These are phyloP conservation scores for Plasmopara viticola DNA, from an alignment of 352 stramenopile genomes.

Conservation along the genomic window DNA sequence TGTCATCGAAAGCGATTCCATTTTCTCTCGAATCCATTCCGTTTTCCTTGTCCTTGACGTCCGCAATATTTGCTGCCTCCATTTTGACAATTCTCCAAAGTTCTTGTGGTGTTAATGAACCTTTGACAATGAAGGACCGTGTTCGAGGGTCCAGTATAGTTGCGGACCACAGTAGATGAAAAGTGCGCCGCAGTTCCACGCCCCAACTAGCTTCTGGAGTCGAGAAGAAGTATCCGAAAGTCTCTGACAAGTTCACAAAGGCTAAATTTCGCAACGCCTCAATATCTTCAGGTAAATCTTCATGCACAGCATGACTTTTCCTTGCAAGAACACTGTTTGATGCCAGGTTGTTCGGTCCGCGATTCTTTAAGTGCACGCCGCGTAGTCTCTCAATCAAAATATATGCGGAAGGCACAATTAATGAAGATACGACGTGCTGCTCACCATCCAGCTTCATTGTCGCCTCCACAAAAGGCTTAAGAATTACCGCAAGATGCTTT, in stretches of 20 bases:
- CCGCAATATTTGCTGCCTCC: conserved; percentile 46
- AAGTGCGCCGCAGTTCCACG: conserved; percentile 38
- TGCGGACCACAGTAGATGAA: conserved; percentile 61
- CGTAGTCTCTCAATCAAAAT: conserved; percentile 64
- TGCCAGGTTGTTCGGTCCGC: not conserved
- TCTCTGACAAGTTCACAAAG: conserved; percentile 40
- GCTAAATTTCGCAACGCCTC: conserved; percentile 50
- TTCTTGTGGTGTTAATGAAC: conserved; percentile 40
- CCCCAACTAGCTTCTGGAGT: conserved; percentile 37
- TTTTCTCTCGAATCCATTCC: conserved; percentile 10
- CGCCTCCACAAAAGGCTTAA: conserved; percentile 65
- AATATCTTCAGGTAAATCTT: conserved; percentile 56
- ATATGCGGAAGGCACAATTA: conserved; percentile 65
- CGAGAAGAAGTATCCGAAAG: conserved; percentile 58
- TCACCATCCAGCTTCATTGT: conserved; percentile 53
- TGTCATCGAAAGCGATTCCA: conserved; percentile 33
- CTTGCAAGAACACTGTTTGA: conserved; percentile 12
- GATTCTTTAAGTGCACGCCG: conserved; percentile 11
- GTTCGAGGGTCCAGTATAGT: conserved; percentile 70
- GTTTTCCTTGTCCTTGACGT: conserved; percentile 46
- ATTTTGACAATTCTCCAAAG: conserved; percentile 70
- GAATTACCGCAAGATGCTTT: conserved; percentile 45
- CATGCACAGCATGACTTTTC: conserved; percentile 9
- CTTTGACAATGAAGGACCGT: conserved; percentile 73
- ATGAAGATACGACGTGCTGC: conserved; percentile 49